Conservation (phyloP, 2,329 filamentous ascomycete species). For the Bipolaris cookei region DNA sequence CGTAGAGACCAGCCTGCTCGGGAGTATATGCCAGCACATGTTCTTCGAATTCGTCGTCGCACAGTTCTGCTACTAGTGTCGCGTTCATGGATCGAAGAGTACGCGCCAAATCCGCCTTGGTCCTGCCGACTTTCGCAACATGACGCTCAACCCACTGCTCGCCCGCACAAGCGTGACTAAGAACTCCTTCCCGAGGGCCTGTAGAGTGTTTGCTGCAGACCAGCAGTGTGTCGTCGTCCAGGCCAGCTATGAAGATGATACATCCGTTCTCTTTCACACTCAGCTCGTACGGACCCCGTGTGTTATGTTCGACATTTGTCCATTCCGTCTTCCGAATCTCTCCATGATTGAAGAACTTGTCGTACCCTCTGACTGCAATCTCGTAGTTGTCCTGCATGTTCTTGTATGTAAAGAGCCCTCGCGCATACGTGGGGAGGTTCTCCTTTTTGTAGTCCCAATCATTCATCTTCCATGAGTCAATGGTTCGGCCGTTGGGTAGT, state of each 20-base stretch:
- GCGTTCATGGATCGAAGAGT: conserved; percentile 80
- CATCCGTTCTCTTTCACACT: conserved; percentile 99
- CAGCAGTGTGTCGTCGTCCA: conserved; percentile 86
- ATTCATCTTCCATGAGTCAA: conserved; percentile 91
- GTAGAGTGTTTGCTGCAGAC: conserved; percentile 99
- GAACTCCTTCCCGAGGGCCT: conserved; percentile 73
- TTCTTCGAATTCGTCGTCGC: conserved; percentile 95
- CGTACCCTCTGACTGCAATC: conserved; percentile 89
- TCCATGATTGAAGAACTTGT: conserved; percentile 97
- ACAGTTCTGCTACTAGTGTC: conserved; percentile 95
- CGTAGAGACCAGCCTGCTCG: conserved; percentile 85
- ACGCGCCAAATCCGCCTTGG: conserved; percentile 75
- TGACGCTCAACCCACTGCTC: conserved; percentile 84
- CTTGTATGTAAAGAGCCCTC: conserved; percentile 88
- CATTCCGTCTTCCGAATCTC: conserved; percentile 85
- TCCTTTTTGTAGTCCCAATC: conserved; percentile 95
- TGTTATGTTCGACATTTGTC: conserved; percentile 76
- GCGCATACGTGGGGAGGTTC: conserved; percentile 87
- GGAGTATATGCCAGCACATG: conserved; percentile 89
- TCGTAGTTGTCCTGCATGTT: conserved; percentile 70
- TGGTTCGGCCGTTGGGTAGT: conserved; percentile 69
- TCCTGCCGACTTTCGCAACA: conserved; percentile 77
- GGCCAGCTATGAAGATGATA: conserved; percentile 94
- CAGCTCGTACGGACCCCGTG: conserved; percentile 87
- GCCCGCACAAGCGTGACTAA: conserved; percentile 85